These are phyloP conservation scores for Colletotrichum sp. DNA, from an alignment of 2,329 filamentous ascomycete species.

Conservation along the genomic window DNA sequence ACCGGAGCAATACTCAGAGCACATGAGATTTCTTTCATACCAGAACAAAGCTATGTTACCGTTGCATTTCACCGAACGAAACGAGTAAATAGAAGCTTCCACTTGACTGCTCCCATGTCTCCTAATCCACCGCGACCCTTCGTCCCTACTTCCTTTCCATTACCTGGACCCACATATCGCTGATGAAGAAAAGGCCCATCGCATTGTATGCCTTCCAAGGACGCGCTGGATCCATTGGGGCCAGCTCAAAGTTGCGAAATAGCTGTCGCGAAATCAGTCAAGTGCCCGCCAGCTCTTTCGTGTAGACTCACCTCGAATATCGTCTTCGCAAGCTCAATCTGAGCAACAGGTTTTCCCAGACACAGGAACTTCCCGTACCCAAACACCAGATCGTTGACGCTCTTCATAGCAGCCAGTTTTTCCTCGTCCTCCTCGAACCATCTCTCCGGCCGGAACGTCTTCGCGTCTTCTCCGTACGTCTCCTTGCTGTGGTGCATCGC, in stretches of 20 bases:
- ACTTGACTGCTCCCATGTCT: no score
- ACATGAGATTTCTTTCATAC: background rate
- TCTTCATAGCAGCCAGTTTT: constrained; percentile 5
- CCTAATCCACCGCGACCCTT: no score
- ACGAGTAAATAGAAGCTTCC: background rate
- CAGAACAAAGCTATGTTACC: background rate
- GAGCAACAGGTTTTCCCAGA: constrained; percentile 16
- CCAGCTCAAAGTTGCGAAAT: constrained; percentile 33
- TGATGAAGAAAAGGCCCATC: constrained; percentile 32
- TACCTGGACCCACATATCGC: constrained; percentile 37
- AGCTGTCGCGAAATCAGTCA: constrained; percentile 20
- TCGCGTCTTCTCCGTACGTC: constrained; percentile 61
- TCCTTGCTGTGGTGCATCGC: constrained; percentile 62
- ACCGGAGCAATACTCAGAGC: background rate
- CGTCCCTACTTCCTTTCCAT: constrained; percentile 14
- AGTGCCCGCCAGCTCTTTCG: fast-evolving
- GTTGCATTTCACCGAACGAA: fast-evolving
- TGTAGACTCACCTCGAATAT: constrained; percentile 39
- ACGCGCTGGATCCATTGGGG: constrained; percentile 25
- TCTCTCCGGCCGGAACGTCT: constrained; percentile 62
- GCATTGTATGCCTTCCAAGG: constrained; percentile 31
- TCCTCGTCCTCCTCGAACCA: constrained; percentile 50
- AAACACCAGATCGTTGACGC: constrained; percentile 13
- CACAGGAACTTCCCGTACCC: constrained; percentile 19
- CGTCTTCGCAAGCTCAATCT: constrained; percentile 8